These are phyloP conservation scores for Phytophthora cactorum DNA, from an alignment of 352 stramenopile genomes.

Conservation along the genomic window DNA sequence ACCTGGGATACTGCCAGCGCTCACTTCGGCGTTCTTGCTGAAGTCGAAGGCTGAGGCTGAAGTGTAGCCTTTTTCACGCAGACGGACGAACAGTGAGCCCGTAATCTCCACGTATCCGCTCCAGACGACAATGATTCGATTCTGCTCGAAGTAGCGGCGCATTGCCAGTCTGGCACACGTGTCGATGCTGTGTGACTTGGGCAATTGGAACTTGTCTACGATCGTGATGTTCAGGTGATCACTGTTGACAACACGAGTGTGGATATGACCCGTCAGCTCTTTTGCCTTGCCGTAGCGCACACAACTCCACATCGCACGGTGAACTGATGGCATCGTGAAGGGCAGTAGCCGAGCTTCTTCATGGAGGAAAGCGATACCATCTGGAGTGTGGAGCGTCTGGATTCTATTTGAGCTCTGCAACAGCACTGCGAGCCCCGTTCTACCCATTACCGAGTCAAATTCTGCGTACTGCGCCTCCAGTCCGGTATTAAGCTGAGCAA, in stretches of 20 bases:
- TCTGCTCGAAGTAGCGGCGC: slow-evolving; percentile 31
- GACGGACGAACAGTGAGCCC: slow-evolving; percentile 38
- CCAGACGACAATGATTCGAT: slow-evolving; percentile 39
- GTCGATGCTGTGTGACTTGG: slow-evolving; percentile 20
- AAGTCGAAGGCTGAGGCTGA: slow-evolving; percentile 22
- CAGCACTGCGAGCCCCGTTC: slow-evolving; percentile 3
- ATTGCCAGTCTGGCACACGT: slow-evolving; percentile 28
- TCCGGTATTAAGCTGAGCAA: slow-evolving; percentile 21
- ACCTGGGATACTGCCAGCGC: slow-evolving; percentile 6
- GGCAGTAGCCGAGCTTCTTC: slow-evolving; percentile 34
- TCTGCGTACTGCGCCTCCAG: slow-evolving; percentile 31
- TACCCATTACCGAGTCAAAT: slow-evolving; percentile 21
- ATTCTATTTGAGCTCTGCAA: slow-evolving; percentile 20
- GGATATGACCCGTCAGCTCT: slow-evolving; percentile 23
- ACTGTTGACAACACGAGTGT: slow-evolving; percentile 23
- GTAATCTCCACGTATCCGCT: slow-evolving; percentile 41
- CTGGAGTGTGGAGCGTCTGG: slow-evolving; percentile 10
- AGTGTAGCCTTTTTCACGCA: slow-evolving; percentile 44
- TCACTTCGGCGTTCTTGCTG: slow-evolving; percentile 6
- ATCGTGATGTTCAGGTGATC: slow-evolving; percentile 40
- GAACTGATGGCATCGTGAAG: slow-evolving; percentile 33
- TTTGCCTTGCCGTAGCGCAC: slow-evolving; percentile 21
- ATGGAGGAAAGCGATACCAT: slow-evolving; percentile 21
- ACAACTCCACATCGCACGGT: slow-evolving; percentile 35
- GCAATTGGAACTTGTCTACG: slow-evolving; percentile 31